phyloP scores from a whole-genome alignment of 257 asterid genomes.

The Henckelia pumila region DNA sequence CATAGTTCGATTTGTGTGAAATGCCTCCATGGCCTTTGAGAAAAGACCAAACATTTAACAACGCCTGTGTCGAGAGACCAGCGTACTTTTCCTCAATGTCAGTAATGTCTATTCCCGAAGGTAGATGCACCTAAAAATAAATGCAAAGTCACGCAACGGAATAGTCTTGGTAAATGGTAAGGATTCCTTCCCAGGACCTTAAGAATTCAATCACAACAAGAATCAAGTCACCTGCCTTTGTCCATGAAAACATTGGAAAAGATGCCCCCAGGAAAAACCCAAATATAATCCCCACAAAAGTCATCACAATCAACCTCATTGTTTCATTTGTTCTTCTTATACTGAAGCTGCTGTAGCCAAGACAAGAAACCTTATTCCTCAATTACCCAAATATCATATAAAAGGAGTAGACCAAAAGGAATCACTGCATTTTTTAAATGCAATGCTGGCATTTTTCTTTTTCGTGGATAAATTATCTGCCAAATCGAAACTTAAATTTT shows the following conservation, averaged over 20 bases:
- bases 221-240: constrained; percentile 55
- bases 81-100: constrained; percentile 78
- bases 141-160: constrained; percentile 21
- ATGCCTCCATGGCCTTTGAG: constrained; percentile 50
- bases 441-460: too few species aligned
- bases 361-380: constrained; percentile 16
- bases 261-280: constrained; percentile 92
- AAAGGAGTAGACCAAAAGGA: neutral
- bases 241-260: constrained; percentile 57
- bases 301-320: constrained; percentile 71
- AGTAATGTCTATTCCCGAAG: constrained; percentile 57
- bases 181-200: neutral
- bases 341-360: constrained; percentile 40
- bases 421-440: neutral
- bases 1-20: constrained; percentile 37
- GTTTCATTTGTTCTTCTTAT: constrained; percentile 63
- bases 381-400: too few species aligned
- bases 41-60: constrained; percentile 75
- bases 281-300: constrained; percentile 64
- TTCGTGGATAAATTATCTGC: too few species aligned
- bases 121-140: constrained; percentile 45
- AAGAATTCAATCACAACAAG: constrained; percentile 15
- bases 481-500: neutral
- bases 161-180: constrained; percentile 11
- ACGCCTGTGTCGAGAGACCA: constrained; percentile 79